These are phyloP conservation scores for Penicillium italicum DNA, from an alignment of 2,329 filamentous ascomycete species.

Conservation along the genomic window DNA sequence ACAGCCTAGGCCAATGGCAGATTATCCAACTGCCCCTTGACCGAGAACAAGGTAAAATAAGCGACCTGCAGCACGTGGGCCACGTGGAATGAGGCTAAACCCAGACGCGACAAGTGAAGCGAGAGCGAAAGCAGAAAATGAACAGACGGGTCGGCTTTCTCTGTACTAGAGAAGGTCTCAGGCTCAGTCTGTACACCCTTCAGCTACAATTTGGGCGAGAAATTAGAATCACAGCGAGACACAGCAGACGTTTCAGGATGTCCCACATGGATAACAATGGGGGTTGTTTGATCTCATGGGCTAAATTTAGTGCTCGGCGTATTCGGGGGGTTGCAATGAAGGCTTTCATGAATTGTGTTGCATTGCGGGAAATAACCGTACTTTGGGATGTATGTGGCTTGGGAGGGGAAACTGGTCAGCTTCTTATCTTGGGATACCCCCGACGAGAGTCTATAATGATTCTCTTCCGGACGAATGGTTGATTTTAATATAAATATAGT, in stretches of 20 bases:
- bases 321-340: background rate
- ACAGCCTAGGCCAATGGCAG: background rate
- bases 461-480: background rate
- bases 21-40: conserved; percentile 1
- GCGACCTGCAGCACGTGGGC: conserved; percentile 23
- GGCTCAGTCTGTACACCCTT: conserved; percentile 4
- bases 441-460: background rate
- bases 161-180: conserved; percentile 4
- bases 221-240: background rate
- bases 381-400: background rate
- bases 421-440: conserved; percentile 5
- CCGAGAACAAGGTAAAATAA: conserved; percentile 17
- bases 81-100: conserved; percentile 19
- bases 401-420: background rate
- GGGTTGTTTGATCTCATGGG: background rate
- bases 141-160: background rate
- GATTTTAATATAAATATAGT: background rate
- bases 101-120: background rate
- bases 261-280: conserved; percentile 12
- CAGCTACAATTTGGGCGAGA: background rate
- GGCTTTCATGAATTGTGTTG: background rate
- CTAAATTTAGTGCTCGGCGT: background rate
- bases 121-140: background rate
- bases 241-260: conserved; percentile 11
- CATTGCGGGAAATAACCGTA: background rate